These are phyloP conservation scores for Babesia sp. DNA, from an alignment of 169 alveolate species.

Conservation along the genomic window DNA sequence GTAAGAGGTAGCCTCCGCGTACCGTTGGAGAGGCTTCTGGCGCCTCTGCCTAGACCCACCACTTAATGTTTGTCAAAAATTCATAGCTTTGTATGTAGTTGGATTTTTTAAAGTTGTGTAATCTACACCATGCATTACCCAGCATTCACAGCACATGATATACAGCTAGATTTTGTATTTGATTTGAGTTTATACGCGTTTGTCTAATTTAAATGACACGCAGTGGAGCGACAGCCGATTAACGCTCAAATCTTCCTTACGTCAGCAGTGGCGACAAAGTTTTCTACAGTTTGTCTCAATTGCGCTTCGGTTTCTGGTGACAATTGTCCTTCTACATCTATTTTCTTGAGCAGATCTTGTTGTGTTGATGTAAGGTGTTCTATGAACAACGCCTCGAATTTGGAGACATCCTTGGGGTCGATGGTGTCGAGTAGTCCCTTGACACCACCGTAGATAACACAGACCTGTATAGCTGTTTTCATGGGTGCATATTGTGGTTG, in stretches of 20 bases:
- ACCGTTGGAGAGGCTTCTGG: neutral
- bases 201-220: neutral
- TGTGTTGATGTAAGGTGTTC: conserved; percentile 51
- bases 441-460: conserved; percentile 83
- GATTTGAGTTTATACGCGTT: conserved; percentile 6
- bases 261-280: conserved; percentile 52
- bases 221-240: neutral
- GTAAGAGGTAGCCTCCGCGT: neutral
- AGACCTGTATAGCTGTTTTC: conserved; percentile 75
- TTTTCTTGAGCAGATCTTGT: conserved; percentile 53
- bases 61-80: neutral
- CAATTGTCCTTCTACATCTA: conserved; percentile 58
- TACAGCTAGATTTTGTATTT: neutral
- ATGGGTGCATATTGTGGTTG: conserved; percentile 87
- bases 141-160: neutral
- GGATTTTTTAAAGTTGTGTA: too few relatives aligned
- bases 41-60: neutral
- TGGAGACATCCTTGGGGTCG: conserved; percentile 71
- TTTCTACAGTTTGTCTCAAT: conserved; percentile 43
- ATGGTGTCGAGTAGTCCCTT: conserved; percentile 78
- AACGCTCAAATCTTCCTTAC: conserved; percentile 19
- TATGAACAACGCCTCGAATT: conserved; percentile 63
- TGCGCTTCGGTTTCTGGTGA: conserved; percentile 60
- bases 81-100: neutral
- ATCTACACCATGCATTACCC: too few relatives aligned